Percentiles rank a stretch among this genome's conserved stretches.
Conservation (phyloP, 192 early-diverging fungal genomes). For the Gonapodya prolifera region DNA sequence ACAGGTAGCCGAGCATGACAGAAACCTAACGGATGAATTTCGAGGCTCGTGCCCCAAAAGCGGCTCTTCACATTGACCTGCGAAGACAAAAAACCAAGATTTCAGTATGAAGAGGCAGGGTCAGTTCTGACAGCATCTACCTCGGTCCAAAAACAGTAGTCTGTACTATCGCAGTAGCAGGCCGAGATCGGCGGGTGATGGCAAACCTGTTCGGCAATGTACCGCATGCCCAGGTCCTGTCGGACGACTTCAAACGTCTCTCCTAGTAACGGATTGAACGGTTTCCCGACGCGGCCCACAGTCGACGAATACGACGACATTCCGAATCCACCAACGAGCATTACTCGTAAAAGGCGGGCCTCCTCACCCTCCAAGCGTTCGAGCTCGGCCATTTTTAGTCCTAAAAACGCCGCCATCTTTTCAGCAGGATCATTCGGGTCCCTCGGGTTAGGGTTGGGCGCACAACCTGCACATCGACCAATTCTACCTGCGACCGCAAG, state of each 20-base stretch:
- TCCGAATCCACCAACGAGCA: conserved; percentile 75
- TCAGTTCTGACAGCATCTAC: not conserved
- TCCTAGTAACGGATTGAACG: conserved; percentile 81
- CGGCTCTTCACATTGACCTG: conserved; percentile 65
- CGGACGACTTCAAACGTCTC: conserved; percentile 81
- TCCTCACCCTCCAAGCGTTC: conserved; percentile 18
- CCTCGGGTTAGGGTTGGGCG: conserved; percentile 2
- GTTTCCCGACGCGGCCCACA: conserved; percentile 68
- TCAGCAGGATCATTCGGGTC: not conserved
- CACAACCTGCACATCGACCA: conserved; percentile 37
- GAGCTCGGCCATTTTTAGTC: conserved; percentile 11
- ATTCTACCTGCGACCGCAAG: conserved; percentile 55
- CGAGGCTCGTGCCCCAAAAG: conserved; percentile 77
- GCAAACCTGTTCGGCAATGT: conserved; percentile 75
- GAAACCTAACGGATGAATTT: conserved; percentile 63
- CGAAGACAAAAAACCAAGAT: not conserved
- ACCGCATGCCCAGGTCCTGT: conserved; percentile 52
- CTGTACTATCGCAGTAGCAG: conserved; percentile 69
- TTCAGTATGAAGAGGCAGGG: too few species aligned
- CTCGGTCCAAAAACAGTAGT: conserved; percentile 74
- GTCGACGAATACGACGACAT: conserved; percentile 80
- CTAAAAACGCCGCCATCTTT: conserved; percentile 6
- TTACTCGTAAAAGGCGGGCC: conserved; percentile 32
- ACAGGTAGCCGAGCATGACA: conserved; percentile 70
- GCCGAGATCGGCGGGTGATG: conserved; percentile 87